Evolutionary conservation across 176 grass and related monocot species (phyloP), one percentile per base, ranked within the genome.

Genomic region (Elymus sibiricus): DNA sequence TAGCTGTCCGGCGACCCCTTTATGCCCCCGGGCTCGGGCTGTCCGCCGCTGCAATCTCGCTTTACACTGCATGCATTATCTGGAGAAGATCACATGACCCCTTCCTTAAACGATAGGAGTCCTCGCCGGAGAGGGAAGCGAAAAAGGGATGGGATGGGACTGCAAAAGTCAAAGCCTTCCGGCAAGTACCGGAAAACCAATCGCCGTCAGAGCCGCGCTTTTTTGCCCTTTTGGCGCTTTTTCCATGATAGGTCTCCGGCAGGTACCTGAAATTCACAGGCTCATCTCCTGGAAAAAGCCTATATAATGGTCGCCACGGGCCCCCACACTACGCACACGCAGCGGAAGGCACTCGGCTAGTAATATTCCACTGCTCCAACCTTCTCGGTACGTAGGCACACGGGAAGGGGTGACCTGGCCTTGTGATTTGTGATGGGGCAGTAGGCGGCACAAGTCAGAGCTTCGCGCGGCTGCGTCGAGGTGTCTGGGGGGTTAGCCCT

Each of bases 1-100:
- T 79, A 80, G 85, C 81, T 91, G 68, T 91, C 85, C 61, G 32
- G 55, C 38, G 9, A 21, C 61, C 64, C 42, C 29, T 86, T 84
- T 46, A 53, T 19, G 15, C 0, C 16, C n/a, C 62, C 71, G 71
- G 40, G 46, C 24, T 64, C 71, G 71, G 40, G 46, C 24, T 64
- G 28, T 79, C 60, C 78, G 39, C 22, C 7, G 55, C 7, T 40
- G 79, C 29, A 70, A 83, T 51, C 64, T 51, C 13, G 81, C 75
- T 88, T 88, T 88, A 55, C 74, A 40, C 61, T 67, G 43, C 51
- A 19, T 67, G 43, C 55, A 21, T 58, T 74, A 46, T 9, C 40
- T 53, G 38, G 76, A 74, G 76, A 44, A 28, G 34, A 75, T 89
- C 76, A 80, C 77, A 69, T 86, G 88, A 79, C 13, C 76, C 55